Conservation (phyloP, 2,329 filamentous ascomycete species). For the Hypocreales sp. region DNA sequence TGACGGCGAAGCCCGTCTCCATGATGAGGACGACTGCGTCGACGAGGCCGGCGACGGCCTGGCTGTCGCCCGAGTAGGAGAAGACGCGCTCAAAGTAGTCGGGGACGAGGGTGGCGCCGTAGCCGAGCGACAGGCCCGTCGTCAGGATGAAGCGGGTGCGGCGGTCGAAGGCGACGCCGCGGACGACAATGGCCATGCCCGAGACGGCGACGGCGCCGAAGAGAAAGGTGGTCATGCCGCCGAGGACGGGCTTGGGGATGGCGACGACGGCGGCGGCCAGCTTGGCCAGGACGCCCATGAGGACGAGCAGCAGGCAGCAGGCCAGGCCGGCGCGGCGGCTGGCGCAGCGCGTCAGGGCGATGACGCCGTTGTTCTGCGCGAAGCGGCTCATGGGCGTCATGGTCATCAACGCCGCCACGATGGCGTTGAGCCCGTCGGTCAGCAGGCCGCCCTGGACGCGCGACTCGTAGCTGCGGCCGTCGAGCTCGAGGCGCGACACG, state of each 20-base stretch:
- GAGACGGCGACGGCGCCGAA: conserved; percentile 64
- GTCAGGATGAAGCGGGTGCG: conserved; percentile 74
- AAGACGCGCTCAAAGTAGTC: conserved; percentile 58
- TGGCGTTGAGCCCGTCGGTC: conserved; percentile 61
- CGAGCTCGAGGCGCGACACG: conserved; percentile 60
- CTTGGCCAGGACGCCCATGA: conserved; percentile 74
- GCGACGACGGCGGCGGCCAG: conserved; percentile 67
- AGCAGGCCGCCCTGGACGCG: conserved; percentile 67
- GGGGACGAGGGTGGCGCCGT: conserved; percentile 51
- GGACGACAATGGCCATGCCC: conserved; percentile 60
- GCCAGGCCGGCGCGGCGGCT: conserved; percentile 70
- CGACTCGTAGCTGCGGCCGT: conserved; percentile 56
- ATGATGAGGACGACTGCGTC: conserved; percentile 60
- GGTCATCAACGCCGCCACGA: conserved; percentile 62
- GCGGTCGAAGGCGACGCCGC: conserved; percentile 56
- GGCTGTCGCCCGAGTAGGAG: conserved; percentile 54
- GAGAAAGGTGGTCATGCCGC: conserved; percentile 67
- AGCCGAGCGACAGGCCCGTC: conserved; percentile 56
- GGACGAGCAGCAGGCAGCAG: conserved; percentile 58
- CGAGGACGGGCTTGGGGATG: conserved; percentile 52
- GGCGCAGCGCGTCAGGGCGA: conserved; percentile 66
- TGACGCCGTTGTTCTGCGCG: conserved; percentile 75
- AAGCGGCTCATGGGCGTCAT: conserved; percentile 70
- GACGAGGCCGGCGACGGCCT: conserved; percentile 53
- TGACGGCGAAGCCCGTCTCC: conserved; percentile 61